These are phyloP conservation scores for Colletotrichum sp. DNA, from an alignment of 2,329 filamentous ascomycete genomes.

Conservation along the genomic window DNA sequence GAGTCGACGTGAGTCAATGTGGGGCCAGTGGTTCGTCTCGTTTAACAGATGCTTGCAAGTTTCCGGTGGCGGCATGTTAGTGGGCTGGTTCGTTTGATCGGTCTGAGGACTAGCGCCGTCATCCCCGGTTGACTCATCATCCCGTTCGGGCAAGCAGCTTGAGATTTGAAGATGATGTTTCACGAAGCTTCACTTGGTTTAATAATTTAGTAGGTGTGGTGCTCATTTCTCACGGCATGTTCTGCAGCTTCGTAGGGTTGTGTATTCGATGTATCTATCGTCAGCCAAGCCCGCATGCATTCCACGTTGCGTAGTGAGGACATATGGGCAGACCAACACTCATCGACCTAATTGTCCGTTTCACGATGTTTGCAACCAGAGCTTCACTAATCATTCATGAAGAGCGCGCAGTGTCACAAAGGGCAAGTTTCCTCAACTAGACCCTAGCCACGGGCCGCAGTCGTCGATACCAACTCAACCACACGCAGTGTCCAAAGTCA, in stretches of 20 bases:
- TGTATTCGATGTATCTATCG: not conserved
- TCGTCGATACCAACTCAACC: not conserved
- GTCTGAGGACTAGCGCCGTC: not conserved
- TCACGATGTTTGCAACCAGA: not conserved
- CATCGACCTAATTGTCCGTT: not conserved
- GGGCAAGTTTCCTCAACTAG: not conserved
- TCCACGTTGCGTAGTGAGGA: not conserved
- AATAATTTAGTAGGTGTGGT: not conserved
- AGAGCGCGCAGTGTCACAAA: not conserved
- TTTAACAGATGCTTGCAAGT: not conserved
- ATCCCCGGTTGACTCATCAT: conserved; percentile 9
- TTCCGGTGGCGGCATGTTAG: not conserved
- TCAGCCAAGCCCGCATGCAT: not conserved
- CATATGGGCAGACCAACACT: not conserved
- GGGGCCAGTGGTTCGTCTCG: not conserved
- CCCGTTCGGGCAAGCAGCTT: not conserved
- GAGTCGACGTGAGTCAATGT: conserved; percentile 16
- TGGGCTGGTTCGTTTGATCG: not conserved
- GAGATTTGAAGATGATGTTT: not conserved
- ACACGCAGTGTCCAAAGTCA: not conserved
- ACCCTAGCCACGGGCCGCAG: not conserved
- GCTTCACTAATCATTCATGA: not conserved
- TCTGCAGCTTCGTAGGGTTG: not conserved
- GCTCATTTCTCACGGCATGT: not conserved
- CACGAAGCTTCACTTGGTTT: not conserved